phyloP scores from a whole-genome alignment of 345 rosid genomes.

The Fremontodendron californicum region DNA sequence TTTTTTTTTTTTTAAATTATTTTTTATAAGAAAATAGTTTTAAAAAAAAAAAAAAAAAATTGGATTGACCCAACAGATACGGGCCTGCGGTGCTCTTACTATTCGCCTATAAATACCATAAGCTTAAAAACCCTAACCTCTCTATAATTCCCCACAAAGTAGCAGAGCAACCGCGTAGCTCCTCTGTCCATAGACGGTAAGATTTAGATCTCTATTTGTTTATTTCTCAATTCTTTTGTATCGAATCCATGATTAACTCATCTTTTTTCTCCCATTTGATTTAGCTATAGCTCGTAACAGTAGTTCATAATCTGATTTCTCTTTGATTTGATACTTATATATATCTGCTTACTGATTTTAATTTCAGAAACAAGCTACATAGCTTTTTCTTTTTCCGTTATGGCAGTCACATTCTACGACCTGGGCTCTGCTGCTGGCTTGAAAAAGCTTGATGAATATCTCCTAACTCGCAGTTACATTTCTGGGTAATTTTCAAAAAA shows the following conservation, averaged over 20 bases:
- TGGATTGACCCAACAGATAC: background rate
- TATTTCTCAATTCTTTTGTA: background rate
- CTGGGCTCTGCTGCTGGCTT: constrained; percentile 50
- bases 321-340: background rate
- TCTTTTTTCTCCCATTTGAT: background rate
- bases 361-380: background rate
- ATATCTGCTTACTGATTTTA: background rate
- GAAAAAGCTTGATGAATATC: constrained; percentile 63
- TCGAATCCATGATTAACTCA: background rate
- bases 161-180: background rate
- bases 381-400: background rate
- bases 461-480: constrained; percentile 68
- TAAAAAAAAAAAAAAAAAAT: background rate
- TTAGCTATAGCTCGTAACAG: background rate
- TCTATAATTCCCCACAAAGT: background rate
- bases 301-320: background rate
- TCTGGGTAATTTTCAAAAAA: constrained; percentile 42
- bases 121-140: background rate
- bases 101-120: background rate
- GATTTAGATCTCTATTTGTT: background rate
- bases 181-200: background rate
- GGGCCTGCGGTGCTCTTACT: background rate
- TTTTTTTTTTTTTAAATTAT: too few species aligned
- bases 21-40: too few species aligned
- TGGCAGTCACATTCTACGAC: constrained; percentile 51